Evolutionary conservation across 805 yeast species (phyloP), one percentile per base, ranked within the genome.

Genomic region (Saccharomycopsis microspora): DNA sequence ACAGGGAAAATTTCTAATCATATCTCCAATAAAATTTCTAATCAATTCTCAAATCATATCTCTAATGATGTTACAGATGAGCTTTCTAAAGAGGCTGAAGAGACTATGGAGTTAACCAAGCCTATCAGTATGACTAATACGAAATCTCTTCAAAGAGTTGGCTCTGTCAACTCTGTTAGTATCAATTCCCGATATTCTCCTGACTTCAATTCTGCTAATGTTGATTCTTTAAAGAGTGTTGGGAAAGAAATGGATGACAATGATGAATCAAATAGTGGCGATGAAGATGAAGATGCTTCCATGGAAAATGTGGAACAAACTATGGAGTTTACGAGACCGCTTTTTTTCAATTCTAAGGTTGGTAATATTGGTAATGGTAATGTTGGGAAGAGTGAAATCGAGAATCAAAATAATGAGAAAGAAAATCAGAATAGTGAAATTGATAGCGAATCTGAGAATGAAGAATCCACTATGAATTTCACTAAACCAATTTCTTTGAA

Each of bases 301-400:
- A 19, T 19, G 19, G 19, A 19, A 19, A 19, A 19, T 19, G 19
- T 19, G 19, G 19, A 19, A 19, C 19, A 56, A 35, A 61, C 66
- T 5, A 65, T 65, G 69, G 66, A 64, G 39, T 50, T 60, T 31
- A 61, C 64, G 11, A 56, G 46, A 11, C 50, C 48, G n/a, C 8
- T 44, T 32, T 28, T 19, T 19, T 19, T 19, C 19, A 19, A 19
- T 19, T 19, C 19, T 19, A 19, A 19, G 19, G 19, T 19, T 19
- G 19, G 19, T 19, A 19, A 19, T 19, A 19, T 19, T 19, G 19
- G 19, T 19, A 19, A 19, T 19, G 19, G 19, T 19, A 19, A 19
- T 19, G 19, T 19, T 19, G 19, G 29, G 11, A 9, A 19, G 4
- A 10, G 3, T 8, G 30, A 36, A 32, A 36, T 3, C 4, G 31